A percentile compares a stretch with the other conserved stretches of the same genome.
phyloP scores from a whole-genome alignment of 768 basidiomycete genomes.

The Termitomyces sp. region DNA sequence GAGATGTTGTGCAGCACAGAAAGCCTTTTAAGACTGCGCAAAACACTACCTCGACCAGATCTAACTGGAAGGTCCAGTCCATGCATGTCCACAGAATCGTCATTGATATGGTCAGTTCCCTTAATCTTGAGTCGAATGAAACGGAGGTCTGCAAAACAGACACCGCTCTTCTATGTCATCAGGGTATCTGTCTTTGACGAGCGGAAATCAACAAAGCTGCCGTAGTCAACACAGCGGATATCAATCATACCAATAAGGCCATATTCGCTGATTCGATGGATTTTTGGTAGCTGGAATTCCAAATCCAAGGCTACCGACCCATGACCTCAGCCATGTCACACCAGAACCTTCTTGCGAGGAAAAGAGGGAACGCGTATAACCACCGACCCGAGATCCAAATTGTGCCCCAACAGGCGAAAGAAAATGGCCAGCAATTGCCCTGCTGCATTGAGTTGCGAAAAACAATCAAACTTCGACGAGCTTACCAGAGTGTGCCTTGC shows the following conservation, averaged over 20 bases:
- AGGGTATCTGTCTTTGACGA: neutral
- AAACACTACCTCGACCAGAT: neutral
- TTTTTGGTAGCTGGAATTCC: neutral
- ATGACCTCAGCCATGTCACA: conserved; percentile 38
- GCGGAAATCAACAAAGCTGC: neutral
- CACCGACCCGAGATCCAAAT: conserved; percentile 32
- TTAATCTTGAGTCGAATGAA: neutral
- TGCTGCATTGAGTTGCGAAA: conserved; percentile 14
- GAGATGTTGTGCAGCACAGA: neutral
- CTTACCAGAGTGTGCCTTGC: conserved; percentile 68
- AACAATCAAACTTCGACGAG: neutral
- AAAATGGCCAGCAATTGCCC: conserved; percentile 44
- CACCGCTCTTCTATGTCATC: neutral
- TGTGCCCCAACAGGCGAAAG: conserved; percentile 36
- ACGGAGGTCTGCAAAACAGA: neutral
- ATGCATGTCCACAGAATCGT: neutral
- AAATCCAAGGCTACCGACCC: conserved; percentile 28
- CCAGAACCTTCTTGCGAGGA: conserved; percentile 36
- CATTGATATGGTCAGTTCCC: neutral
- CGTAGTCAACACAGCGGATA: neutral
- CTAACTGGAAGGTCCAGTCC: neutral
- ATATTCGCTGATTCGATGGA: neutral
- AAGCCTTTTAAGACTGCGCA: neutral
- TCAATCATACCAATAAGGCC: neutral
- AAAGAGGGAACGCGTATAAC: conserved; percentile 22